phyloP scores from a whole-genome alignment of 2,329 filamentous ascomycete genomes.

The Penicillium sp. region DNA sequence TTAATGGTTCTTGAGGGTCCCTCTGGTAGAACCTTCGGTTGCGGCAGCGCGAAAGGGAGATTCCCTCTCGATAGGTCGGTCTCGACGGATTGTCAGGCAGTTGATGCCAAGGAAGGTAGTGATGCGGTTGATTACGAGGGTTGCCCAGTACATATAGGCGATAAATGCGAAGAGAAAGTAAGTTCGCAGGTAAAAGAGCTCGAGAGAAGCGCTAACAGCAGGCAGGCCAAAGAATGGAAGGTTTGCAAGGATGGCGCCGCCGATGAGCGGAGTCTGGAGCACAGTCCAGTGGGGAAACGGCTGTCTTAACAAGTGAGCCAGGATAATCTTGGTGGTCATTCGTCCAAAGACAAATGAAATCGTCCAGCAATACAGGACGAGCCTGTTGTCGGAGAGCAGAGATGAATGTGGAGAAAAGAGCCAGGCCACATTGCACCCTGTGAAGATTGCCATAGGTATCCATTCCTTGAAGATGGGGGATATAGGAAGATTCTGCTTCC shows the following conservation, averaged over 20 bases:
- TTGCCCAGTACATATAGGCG: conserved; percentile 94
- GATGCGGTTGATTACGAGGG: conserved; percentile 86
- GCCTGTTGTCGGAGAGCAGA: conserved; percentile 79
- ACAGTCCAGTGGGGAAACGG: conserved; percentile 97
- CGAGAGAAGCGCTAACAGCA: conserved; percentile 66
- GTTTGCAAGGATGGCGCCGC: conserved; percentile 82
- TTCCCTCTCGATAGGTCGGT: conserved; percentile 40
- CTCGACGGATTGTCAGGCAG: conserved; percentile 77
- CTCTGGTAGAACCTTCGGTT: conserved; percentile 27
- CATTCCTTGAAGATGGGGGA: conserved; percentile 89
- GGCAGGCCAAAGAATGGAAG: conserved; percentile 76
- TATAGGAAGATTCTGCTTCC: conserved; percentile 72
- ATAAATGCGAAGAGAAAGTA: conserved; percentile 83
- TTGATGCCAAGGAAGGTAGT: conserved; percentile 93
- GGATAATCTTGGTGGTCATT: conserved; percentile 98
- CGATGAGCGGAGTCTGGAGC: conserved; percentile 83
- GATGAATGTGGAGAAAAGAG: conserved; percentile 87
- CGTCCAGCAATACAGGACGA: conserved; percentile 89
- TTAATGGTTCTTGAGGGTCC: conserved; percentile 27
- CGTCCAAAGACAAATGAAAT: conserved; percentile 97
- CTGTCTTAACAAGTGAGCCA: conserved; percentile 90
- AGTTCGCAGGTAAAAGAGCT: conserved; percentile 79
- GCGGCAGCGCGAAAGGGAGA: conserved; percentile 42
- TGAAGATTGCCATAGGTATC: conserved; percentile 87
- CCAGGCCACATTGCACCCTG: conserved; percentile 77